Base-by-base conservation (phyloP, 1,139 yeast species). In the Kurtzmaniella quercitrusa region DNA sequence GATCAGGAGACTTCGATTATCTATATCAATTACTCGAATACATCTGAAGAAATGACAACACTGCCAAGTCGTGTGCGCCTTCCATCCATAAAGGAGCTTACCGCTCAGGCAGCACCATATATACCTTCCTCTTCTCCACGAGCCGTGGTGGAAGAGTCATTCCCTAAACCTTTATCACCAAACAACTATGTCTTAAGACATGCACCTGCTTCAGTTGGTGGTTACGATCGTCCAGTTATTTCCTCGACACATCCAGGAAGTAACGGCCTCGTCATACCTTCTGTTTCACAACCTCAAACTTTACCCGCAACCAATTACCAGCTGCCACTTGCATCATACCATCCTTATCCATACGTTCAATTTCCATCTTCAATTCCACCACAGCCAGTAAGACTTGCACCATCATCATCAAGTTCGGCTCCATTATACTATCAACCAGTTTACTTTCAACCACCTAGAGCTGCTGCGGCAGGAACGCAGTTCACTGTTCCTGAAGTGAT, bases 401-500 rank as follows among this genome's bases (percentile, higher is more conserved):
- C 42, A 12, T 40, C 45, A 15, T 42, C 39, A 3, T 47, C 49
- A 8, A 42, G 42, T 41, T 28, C 45, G n/a, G 42, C 38, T 5
- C 38, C 38, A 21, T 6, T 19, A 4, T 34, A 34, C 16, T 34
- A 34, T 34, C 37, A 34, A 34, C 37, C 37, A 19, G 37, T 34
- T 19, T 34, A 34, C 20, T 20, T 34, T 19, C 37, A 34, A 34
- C 37, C 37, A 17, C 26, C 26, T 12, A 34, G 42, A 15, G 16
- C 46, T 18, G 19, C 43, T 39, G 42, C 41, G 39, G 39, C 45
- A 12, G 43, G 45, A 19, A 23, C 47, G 30, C 61, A 57, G 33
- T 60, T 49, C 42, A 53, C 59, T 37, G 52, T 57, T 2, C 70
- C 72, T 1, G 72, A 66, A 49, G 64, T 68, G 15, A 61, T 66